Evolutionary conservation across 2,329 filamentous ascomycete species (phyloP), one percentile per base, ranked within the genome.

Genomic region (Penicillium sp.): DNA sequence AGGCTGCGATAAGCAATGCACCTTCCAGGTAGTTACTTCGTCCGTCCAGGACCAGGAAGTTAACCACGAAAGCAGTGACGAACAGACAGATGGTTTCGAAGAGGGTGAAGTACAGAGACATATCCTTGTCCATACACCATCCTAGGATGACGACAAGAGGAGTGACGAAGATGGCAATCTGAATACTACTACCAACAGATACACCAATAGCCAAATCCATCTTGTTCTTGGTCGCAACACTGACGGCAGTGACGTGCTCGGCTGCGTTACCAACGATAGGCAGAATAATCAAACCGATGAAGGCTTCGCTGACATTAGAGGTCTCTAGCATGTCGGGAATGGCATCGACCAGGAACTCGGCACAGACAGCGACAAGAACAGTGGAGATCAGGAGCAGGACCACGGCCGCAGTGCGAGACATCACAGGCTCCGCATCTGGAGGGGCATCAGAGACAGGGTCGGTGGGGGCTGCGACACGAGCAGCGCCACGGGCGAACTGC

Each of bases 251-350:
- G 20, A 89, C 88, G 77, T 92, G 89, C 75, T 92, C 89, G 14
- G 89, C 89, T 2, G 89, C 89, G 65, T 92, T 92, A 37, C 89
- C 88, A n/a, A 92, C 89, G 64, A 92, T 91, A 8, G 89, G 89
- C 4, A 93, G 77, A 50, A 93, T 84, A 64, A 93, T 92, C 11
- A 92, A 80, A 65, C 89, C 89, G 58, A 92, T 86, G 60, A 93
- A 92, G 31, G 89, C 87, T 67, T 89, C 82, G 58, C 82, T 88
- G 56, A 92, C 77, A 12, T 74, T 75, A 14, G 83, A 85, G 3
- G 78, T 73, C 18, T 77, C 74, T 2, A 89, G 84, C 72, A 92
- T 85, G 6, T 79, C 80, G 50, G 89, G 84, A 62, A 92, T 92
- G 35, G 86, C 85, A 60, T 85, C 82, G 26, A 91, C 89, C 73